These are phyloP conservation scores for Pulveroboletus sp. DNA, from an alignment of 1,284 basidiomycete genomes.

Conservation along the genomic window DNA sequence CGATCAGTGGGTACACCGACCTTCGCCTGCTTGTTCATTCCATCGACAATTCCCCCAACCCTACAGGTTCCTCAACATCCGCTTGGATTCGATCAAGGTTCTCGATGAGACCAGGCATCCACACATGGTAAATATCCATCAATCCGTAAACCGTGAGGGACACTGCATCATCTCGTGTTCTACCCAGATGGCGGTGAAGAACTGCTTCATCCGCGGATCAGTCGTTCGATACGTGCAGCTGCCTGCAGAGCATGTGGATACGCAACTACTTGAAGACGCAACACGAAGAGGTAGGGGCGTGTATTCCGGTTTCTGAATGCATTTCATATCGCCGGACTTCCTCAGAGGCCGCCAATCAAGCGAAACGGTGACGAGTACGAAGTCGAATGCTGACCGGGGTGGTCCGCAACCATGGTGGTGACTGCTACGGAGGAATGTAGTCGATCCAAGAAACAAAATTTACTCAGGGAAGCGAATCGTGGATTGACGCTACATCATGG, in stretches of 20 bases:
- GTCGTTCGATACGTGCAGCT: constrained; percentile 98
- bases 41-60: constrained; percentile 1
- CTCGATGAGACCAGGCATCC: constrained; percentile 92
- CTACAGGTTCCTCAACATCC: constrained; percentile 92
- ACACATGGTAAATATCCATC: constrained; percentile 76
- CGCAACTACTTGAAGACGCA: constrained; percentile 94
- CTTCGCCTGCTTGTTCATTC: not conserved
- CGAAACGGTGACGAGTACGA: constrained; percentile 46
- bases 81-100: constrained; percentile 92
- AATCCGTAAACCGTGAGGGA: not conserved
- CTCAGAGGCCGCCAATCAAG: constrained; percentile 55
- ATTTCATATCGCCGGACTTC: constrained; percentile 9
- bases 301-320: not conserved
- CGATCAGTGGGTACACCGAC: constrained; percentile 75
- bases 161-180: not conserved
- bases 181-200: constrained; percentile 94
- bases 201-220: constrained; percentile 98
- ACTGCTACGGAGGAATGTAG: not conserved
- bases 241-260: constrained; percentile 91
- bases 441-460: not conserved
- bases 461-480: not conserved
- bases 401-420: not conserved
- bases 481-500: not conserved
- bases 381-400: not conserved
- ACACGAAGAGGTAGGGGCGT: constrained; percentile 83